Base-by-base conservation (phyloP, 2,329 filamentous ascomycete genomes). In the Mycosphaerella sp. region DNA sequence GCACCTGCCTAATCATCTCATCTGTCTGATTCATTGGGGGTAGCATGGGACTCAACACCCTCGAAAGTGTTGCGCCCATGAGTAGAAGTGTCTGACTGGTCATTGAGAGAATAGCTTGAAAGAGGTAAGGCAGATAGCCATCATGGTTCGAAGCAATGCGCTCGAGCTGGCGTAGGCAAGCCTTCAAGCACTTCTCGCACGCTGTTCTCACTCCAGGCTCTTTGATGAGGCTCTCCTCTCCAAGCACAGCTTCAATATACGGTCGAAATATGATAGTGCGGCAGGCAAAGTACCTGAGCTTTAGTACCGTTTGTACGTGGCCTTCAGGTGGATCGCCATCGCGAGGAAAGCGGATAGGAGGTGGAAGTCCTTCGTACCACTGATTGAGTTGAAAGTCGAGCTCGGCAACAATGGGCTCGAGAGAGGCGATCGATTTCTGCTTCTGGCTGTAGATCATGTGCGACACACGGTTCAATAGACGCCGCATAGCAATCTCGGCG, bases 201-300 rank as follows among this genome's bases (percentile, higher is more conserved):
- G 84, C 86, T 44, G 89, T 86, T 58, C 84, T 79, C 44, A 91
- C 86, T 9, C 80, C 77, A 9, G 80, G 81, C 68, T 91, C 86
- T 61, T 85, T 68, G 12, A 84, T 79, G 17, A 85, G 78, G 58
- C 82, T 82, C 62, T 89, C 86, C 54, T 90, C 87, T 63, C 89
- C 84, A 17, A 93, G 70, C 1, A 90, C 87, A 9, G 86, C 85
- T 52, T 89, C 74, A 55, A 91, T 87, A 66, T 91, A 91, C 0
- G 87, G 87, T 25, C 87, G 79, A 71, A 89, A 91, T 58, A 93
- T 91, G 62, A 91, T 90, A 21, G 87, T 91, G 50, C 86, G 82
- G 68, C 87, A 93, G 37, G 87, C 87, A 67, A 88, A 90, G 71
- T 91, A 93, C 27, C 87, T 80, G 54, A 91, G 73, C 41, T 87